These are phyloP conservation scores for Jamesozyma gamospora DNA, from an alignment of 805 yeast species.

Conservation along the genomic window DNA sequence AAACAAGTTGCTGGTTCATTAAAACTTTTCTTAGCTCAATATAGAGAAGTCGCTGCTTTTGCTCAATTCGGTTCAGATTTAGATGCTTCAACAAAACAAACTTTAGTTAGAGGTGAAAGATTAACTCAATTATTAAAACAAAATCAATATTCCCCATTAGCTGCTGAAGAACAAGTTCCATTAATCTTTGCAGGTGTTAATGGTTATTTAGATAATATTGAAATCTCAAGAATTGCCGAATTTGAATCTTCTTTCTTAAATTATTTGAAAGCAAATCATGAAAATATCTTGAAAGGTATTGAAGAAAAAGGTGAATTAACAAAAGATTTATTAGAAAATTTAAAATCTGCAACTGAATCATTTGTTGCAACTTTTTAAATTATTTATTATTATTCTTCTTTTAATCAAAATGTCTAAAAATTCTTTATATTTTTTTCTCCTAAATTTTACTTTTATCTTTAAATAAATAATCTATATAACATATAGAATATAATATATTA, in stretches of 20 bases:
- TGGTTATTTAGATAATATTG: constrained; percentile 90
- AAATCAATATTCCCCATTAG: constrained; percentile 91
- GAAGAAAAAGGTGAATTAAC: constrained; percentile 84
- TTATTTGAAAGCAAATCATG: constrained; percentile 83
- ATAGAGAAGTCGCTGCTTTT: constrained; percentile 99
- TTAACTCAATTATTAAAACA: constrained; percentile 97
- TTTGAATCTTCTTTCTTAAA: constrained; percentile 90
- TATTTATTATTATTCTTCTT: background rate
- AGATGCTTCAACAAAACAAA: constrained; percentile 99
- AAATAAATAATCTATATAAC: background rate
- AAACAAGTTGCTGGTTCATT: constrained; percentile 99
- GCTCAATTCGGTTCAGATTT: constrained; percentile 99
- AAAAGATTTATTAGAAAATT: constrained; percentile 73
- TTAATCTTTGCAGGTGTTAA: constrained; percentile 98
- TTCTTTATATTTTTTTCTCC: background rate
- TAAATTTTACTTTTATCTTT: background rate
- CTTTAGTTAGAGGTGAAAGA: constrained; percentile 99
- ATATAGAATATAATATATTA: background rate
- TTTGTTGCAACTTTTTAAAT: constrained; percentile 80
- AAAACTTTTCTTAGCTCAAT: constrained; percentile 99
- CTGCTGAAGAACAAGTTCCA: constrained; percentile 99
- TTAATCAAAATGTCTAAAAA: background rate
- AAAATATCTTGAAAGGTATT: constrained; percentile 74
- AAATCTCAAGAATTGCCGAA: constrained; percentile 76
- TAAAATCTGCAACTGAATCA: constrained; percentile 85